Evolutionary conservation across 306 rosid species (phyloP).

Genomic region (Quercus agrifolia): DNA sequence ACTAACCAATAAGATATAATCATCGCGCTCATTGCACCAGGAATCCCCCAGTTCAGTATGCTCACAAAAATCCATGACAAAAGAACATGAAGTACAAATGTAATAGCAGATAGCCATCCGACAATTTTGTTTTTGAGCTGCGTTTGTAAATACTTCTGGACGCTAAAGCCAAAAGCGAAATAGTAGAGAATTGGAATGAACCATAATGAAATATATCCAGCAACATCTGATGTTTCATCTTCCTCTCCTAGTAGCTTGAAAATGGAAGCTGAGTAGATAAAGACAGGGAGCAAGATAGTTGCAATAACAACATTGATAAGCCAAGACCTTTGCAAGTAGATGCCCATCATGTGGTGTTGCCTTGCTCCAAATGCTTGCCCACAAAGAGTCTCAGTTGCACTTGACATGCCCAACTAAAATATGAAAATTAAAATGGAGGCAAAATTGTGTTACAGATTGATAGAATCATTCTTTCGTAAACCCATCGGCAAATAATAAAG

Average conservation of each 20-base stretch:
- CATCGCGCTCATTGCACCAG: slow-evolving; percentile 48
- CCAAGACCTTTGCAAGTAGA: slow-evolving; percentile 62
- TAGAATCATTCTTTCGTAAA: neutral
- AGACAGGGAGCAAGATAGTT: slow-evolving; percentile 32
- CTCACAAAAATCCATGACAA: slow-evolving; percentile 49
- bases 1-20: slow-evolving; percentile 46
- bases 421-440: neutral
- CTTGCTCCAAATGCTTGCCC: slow-evolving; percentile 63
- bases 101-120: slow-evolving; percentile 38
- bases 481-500: too few species aligned
- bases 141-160: slow-evolving; percentile 49
- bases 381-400: slow-evolving; percentile 52
- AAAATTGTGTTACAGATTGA: neutral
- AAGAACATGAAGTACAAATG: slow-evolving; percentile 29
- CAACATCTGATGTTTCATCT: slow-evolving; percentile 29
- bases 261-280: slow-evolving; percentile 44
- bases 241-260: slow-evolving; percentile 40
- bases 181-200: slow-evolving; percentile 37
- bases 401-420: slow-evolving; percentile 50
- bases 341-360: slow-evolving; percentile 53
- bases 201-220: slow-evolving; percentile 45
- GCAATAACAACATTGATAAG: slow-evolving; percentile 27
- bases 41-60: slow-evolving; percentile 29
- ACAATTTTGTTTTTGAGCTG: slow-evolving; percentile 52
- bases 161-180: slow-evolving; percentile 36